Evolutionary conservation across 345 rosid species (phyloP), one percentile per base, ranked within the genome.

Genomic region (Melastoma malabathricum): DNA sequence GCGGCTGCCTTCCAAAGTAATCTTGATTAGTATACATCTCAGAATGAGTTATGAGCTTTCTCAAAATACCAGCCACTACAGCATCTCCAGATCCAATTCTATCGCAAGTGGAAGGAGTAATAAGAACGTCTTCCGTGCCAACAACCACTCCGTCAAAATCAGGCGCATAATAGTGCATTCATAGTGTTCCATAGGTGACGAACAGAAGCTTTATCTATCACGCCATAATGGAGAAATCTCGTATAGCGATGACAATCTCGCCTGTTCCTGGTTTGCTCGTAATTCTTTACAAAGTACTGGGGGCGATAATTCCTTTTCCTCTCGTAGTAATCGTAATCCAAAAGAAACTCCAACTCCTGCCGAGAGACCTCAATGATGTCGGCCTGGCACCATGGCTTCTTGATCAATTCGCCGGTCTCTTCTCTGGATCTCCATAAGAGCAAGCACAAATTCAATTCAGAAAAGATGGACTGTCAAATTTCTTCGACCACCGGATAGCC

Each of bases 81-180:
- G 96, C 98, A 71, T 90, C 98, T 16, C 98, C 98, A 1, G 98
- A 82, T 56, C 98, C 96, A 38, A 94, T 90, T 41, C 96, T 75
- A 71, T 90, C 98, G 58, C 92, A 86, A 3, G 98, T 86, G 69
- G 78, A 76, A 0, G 98, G 96, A 16, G 94, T 78, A 60, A 86
- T 75, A 17, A 84, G 81, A 61, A 77, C 96, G 74, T 90, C 96
- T 61, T 90, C 98, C 0, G 92, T 80, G 54, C 98, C 98, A 3
- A 82, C 68, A 25, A 82, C 92, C 44, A 60, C 76, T 9, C 98
- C 96, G 53, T 90, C 92, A 56, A 86, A 90, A 0, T 55, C 50
- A 15, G 85, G 81, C 13, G 85, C 31, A 54, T 84, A 86, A 67
- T 90, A 90, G 74, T 86, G 98, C 38, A 86, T 75, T 63, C 86